Evolutionary conservation across 2,329 filamentous ascomycete species (phyloP).

Genomic region (Simplicillium sp.): DNA sequence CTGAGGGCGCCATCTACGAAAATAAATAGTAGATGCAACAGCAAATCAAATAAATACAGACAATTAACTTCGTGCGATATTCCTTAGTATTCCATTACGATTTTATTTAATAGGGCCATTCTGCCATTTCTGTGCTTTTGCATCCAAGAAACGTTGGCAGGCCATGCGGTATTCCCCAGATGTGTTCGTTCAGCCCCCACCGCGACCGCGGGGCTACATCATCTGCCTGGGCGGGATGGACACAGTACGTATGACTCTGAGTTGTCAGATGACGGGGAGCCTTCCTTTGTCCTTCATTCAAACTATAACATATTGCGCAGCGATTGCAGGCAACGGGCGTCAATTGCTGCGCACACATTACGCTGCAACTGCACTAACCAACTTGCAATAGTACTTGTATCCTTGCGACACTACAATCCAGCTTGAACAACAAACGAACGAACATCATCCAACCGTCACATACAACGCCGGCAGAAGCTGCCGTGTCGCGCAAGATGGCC

Average conservation of each 20-base stretch:
- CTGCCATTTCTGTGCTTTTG: too few species aligned
- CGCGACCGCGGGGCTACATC: not conserved
- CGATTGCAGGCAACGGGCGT: not conserved
- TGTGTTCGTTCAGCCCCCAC: not conserved
- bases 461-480: not conserved
- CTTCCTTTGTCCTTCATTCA: too few species aligned
- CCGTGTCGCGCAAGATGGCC: constrained; percentile 33
- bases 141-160: too few species aligned
- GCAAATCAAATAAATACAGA: too few species aligned
- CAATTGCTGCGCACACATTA: not conserved
- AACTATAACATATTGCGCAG: not conserved
- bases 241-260: not conserved
- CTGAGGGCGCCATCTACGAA: too few species aligned
- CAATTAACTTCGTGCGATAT: too few species aligned
- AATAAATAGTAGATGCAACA: too few species aligned
- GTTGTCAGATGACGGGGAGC: not conserved
- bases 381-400: too few species aligned
- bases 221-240: not conserved
- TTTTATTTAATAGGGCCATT: too few species aligned
- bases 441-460: not conserved
- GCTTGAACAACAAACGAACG: not conserved
- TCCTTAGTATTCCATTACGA: too few species aligned
- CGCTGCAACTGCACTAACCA: too few species aligned
- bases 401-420: not conserved
- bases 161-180: not conserved